A percentile compares a stretch with the other conserved stretches of the same genome.
These are phyloP conservation scores for Fusarium verticillioides DNA, from an alignment of 2,329 filamentous ascomycete genomes.

Conservation along the genomic window DNA sequence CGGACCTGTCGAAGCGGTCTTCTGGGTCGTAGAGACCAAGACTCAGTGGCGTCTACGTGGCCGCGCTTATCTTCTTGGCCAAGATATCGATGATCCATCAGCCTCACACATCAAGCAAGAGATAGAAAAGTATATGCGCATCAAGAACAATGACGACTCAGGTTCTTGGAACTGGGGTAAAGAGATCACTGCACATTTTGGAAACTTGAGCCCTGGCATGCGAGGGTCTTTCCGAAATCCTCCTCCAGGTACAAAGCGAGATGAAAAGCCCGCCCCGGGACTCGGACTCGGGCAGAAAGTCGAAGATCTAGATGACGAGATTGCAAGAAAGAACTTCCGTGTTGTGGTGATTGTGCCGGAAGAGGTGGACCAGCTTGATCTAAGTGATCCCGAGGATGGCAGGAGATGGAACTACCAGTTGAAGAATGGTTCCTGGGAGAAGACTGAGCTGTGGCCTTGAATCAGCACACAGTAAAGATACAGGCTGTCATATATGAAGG, in stretches of 20 bases:
- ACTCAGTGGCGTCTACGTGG: slow-evolving; percentile 91
- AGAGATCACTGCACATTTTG: slow-evolving; percentile 89
- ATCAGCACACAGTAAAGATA: no score
- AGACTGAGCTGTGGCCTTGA: slow-evolving; percentile 76
- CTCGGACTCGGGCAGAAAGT: slow-evolving; percentile 71
- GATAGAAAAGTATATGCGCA: slow-evolving; percentile 71
- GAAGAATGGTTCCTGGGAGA: slow-evolving; percentile 69
- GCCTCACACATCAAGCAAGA: slow-evolving; percentile 66
- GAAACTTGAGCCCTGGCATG: slow-evolving; percentile 85
- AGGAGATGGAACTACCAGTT: slow-evolving; percentile 76
- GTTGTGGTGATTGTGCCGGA: slow-evolving; percentile 85
- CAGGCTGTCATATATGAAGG: neutral
- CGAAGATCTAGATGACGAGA: slow-evolving; percentile 73
- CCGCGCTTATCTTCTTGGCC: slow-evolving; percentile 77
- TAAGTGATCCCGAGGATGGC: slow-evolving; percentile 72
- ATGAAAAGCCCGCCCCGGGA: slow-evolving; percentile 58
- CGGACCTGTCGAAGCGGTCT: slow-evolving; percentile 81
- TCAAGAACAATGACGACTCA: slow-evolving; percentile 45
- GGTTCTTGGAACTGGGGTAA: slow-evolving; percentile 78
- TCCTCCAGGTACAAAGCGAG: slow-evolving; percentile 71
- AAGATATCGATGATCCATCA: slow-evolving; percentile 66
- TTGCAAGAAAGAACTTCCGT: slow-evolving; percentile 80
- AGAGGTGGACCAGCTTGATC: slow-evolving; percentile 79
- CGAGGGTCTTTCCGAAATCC: slow-evolving; percentile 81
- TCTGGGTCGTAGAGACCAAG: slow-evolving; percentile 77